Base-by-base conservation (phyloP, 2,329 filamentous ascomycete species). In the Hymenoscyphus fraxineus region DNA sequence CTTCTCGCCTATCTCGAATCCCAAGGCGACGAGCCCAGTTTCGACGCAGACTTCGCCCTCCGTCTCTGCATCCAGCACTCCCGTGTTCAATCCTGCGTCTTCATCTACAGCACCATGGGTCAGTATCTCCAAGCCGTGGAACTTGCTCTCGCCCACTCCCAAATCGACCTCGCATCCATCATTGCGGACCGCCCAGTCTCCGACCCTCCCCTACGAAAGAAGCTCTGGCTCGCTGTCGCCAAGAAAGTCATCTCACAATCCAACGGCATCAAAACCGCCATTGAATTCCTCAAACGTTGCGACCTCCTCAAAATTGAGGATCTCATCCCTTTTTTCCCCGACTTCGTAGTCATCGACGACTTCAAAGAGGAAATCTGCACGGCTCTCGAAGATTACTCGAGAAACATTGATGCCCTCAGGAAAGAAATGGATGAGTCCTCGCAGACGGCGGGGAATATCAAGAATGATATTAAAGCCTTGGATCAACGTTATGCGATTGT, bases 361-460 rank as follows among this genome's bases (percentile, higher is more conserved):
- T 99, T 99, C 83, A 97, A 98, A 75, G 93, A 98, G 68, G 95
- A 99, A 76, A 98, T 99, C 44, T 99, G 95, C 78, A 83, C 87
- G 0, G 95, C 96, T 0, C 83, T 99, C 1, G 95, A 99, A 77
- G 91, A 96, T 68, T 99, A 99, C 79, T 91, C 88, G 58, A 89
- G 91, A 44, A 92, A 92, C 70, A 99, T 99, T 70, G 95, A 98
- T 73, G 82, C 82, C 1, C 80, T 99, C 47, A 93, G 93, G 74
- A 87, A 89, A 69, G 94, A 98, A 77, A 99, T 99, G 95, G 95
- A 99, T 76, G 92, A 97, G 74, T 92, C 89, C 4, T 91, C 92
- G 10, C 87, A 88, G 66, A 98, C 95, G 15, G 94, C 95, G 0
- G 85, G 88, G 38, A 92, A 97, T 72, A 98, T 99, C 78, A 92